phyloP scores from a whole-genome alignment of 148 eudicot genomes.

The Selenicereus undatus region DNA sequence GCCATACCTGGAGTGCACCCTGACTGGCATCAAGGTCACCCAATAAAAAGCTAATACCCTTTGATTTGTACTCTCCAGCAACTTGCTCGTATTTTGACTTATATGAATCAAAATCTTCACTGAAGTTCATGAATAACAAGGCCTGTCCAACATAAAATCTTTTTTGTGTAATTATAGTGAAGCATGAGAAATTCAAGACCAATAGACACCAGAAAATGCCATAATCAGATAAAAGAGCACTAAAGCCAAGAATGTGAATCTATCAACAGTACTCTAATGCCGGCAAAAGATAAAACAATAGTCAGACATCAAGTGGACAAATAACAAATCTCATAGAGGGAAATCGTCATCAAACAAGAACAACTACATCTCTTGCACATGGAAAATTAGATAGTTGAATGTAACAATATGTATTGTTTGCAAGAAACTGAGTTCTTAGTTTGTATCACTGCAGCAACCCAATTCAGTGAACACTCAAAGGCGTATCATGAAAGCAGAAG shows the following conservation, averaged over 20 bases:
- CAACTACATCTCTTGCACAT: too few species aligned
- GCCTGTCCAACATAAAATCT: conserved; percentile 44
- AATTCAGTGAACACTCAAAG: not conserved
- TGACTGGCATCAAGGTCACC: conserved; percentile 84
- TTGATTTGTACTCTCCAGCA: conserved; percentile 67
- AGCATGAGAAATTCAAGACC: not conserved
- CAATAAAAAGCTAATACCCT: conserved; percentile 72
- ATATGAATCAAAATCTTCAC: conserved; percentile 56
- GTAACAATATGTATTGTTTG: too few species aligned
- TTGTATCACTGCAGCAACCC: not conserved
- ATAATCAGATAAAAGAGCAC: not conserved
- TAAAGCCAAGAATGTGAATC: not conserved
- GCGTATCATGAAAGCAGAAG: not conserved
- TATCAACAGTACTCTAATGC: not conserved
- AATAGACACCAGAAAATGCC: not conserved
- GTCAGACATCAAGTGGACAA: too few species aligned
- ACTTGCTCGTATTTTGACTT: conserved; percentile 67
- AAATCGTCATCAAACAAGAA: too few species aligned
- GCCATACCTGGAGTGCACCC: conserved; percentile 84
- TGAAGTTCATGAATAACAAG: conserved; percentile 78
- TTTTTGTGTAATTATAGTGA: conserved; percentile 8
- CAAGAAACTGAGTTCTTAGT: not conserved
- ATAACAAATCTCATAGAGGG: too few species aligned
- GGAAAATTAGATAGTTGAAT: too few species aligned
- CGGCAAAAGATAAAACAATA: not conserved